Conservation (phyloP, 1,139 yeast species). For the Saccharomycopsis phalli region DNA sequence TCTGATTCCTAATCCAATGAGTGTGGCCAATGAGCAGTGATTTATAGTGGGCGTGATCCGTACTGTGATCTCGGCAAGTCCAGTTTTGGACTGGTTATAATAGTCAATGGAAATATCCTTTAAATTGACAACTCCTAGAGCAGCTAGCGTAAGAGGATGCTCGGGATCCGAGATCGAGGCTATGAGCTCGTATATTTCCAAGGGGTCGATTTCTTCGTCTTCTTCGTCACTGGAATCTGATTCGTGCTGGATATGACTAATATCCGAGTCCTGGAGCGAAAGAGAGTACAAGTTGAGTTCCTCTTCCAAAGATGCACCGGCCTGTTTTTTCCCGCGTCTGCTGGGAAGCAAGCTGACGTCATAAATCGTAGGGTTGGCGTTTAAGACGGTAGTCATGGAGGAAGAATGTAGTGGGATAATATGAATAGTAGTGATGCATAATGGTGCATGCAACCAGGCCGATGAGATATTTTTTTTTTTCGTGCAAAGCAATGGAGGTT, state of each 20-base stretch:
- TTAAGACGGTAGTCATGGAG: constrained; percentile 43
- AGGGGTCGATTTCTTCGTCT: constrained; percentile 68
- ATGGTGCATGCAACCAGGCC: too few relatives aligned
- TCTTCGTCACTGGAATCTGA: constrained; percentile 27
- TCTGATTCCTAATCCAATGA: constrained; percentile 89
- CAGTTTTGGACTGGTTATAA: constrained; percentile 29
- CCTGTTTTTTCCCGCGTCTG: constrained; percentile 32
- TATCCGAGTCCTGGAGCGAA: constrained; percentile 23
- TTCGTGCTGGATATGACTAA: background rate
- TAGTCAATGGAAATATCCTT: constrained; percentile 56
- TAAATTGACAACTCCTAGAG: constrained; percentile 85
- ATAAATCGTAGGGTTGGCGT: constrained; percentile 84
- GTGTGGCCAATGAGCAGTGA: constrained; percentile 92
- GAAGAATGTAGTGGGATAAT: background rate
- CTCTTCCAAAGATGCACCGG: too few relatives aligned
- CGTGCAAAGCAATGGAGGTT: too few relatives aligned
- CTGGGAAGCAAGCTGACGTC: constrained; percentile 74
- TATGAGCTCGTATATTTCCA: constrained; percentile 65
- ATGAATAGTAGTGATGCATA: too few relatives aligned
- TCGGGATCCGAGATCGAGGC: constrained; percentile 94
- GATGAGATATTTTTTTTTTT: too few relatives aligned
- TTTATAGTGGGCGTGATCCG: constrained; percentile 96
- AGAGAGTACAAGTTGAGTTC: constrained; percentile 7
- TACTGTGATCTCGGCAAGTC: constrained; percentile 68
- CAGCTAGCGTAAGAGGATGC: constrained; percentile 92